Evolutionary conservation across 768 basidiomycete species (phyloP).

Genomic region (Boletus reticuloceps): DNA sequence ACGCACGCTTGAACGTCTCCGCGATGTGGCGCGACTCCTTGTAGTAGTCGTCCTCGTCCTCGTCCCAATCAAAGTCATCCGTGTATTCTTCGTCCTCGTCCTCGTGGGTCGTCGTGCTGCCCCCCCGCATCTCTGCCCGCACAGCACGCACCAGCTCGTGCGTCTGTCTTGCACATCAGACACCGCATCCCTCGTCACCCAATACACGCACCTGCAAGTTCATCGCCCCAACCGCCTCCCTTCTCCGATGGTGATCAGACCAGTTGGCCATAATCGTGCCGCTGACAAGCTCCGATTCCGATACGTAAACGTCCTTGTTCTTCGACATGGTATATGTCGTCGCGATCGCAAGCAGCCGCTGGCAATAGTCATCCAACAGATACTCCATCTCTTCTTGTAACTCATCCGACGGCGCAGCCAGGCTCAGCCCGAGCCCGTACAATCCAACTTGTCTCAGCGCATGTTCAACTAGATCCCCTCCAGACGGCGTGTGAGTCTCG

Average conservation of each 20-base stretch:
- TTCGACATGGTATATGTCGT: constrained; percentile 37
- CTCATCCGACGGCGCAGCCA: constrained; percentile 23
- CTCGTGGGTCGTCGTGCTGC: constrained; percentile 6
- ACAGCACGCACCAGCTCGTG: constrained; percentile 38
- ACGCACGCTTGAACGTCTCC: constrained; percentile 38
- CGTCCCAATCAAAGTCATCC: constrained; percentile 25
- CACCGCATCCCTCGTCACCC: not conserved
- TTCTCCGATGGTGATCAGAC: constrained; percentile 39
- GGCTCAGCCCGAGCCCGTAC: constrained; percentile 32
- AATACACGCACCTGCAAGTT: constrained; percentile 39
- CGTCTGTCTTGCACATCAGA: constrained; percentile 31
- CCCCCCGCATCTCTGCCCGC: constrained; percentile 30
- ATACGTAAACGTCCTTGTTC: constrained; percentile 32
- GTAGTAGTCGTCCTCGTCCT: constrained; percentile 30
- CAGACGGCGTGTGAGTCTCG: constrained; percentile 19
- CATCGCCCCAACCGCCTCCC: constrained; percentile 41
- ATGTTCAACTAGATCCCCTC: constrained; percentile 23
- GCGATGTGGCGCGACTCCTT: constrained; percentile 28
- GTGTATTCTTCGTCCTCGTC: constrained; percentile 26
- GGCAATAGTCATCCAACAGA: constrained; percentile 36
- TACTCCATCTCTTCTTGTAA: constrained; percentile 37
- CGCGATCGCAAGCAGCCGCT: constrained; percentile 34
- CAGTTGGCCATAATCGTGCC: constrained; percentile 46
- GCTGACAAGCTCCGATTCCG: constrained; percentile 44
- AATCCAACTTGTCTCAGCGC: constrained; percentile 27